Conservation (phyloP, 805 yeast genomes). For the Saturnispora galanensis region DNA sequence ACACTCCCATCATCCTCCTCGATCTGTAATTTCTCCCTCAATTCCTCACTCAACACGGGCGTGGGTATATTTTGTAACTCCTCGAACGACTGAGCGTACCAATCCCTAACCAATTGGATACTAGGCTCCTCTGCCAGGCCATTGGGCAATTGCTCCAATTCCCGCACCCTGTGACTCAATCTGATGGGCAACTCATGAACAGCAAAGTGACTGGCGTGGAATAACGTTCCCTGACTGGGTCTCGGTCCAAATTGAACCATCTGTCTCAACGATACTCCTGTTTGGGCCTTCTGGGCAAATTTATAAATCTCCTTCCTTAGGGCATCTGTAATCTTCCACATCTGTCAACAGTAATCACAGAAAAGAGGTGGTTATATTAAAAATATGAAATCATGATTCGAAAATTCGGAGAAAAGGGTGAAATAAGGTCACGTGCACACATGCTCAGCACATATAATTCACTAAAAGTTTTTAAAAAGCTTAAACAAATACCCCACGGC, state of each 20-base stretch:
- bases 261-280: constrained; percentile 75
- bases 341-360: not conserved
- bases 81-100: constrained; percentile 89
- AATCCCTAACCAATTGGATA: constrained; percentile 64
- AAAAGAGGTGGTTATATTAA: not conserved
- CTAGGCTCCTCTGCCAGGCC: constrained; percentile 67
- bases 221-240: constrained; percentile 70
- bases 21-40: constrained; percentile 25
- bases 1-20: constrained; percentile 1
- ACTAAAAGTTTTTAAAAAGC: not conserved
- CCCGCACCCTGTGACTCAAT: constrained; percentile 77
- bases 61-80: constrained; percentile 59
- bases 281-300: constrained; percentile 68
- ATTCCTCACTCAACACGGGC: constrained; percentile 36
- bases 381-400: not conserved
- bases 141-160: constrained; percentile 69
- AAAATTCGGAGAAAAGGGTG: not conserved
- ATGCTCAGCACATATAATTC: not conserved
- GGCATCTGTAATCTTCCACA: constrained; percentile 40
- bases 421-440: not conserved
- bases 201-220: constrained; percentile 74
- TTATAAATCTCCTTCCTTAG: constrained; percentile 47
- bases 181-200: constrained; percentile 83
- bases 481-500: constrained; percentile 1
- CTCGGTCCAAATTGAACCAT: constrained; percentile 86